Evolutionary conservation across 2,329 filamentous ascomycete genomes (phyloP), one percentile per base, ranked within the genome.

Genomic region (Colletotrichum sp.): DNA sequence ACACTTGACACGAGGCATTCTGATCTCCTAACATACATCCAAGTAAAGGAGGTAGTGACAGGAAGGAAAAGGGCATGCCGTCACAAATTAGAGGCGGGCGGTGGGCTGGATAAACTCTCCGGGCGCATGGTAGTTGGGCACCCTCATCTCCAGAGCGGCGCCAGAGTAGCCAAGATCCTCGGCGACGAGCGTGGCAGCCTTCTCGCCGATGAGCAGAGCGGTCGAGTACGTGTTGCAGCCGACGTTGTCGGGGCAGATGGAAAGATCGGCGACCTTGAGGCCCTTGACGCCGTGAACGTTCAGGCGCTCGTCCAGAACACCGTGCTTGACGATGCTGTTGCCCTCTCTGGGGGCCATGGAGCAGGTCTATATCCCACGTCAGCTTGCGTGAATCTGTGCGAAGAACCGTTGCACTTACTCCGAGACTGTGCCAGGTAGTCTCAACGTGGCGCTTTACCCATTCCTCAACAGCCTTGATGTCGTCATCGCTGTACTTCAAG

Each of bases 251-350:
- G 94, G 94, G 84, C 93, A 95, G 86, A 95, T 94, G 66, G 89
- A 92, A 60, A 95, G 84, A 83, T 96, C 94, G 15, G 93, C 93
- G 28, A 95, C 93, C 89, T 95, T 95, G 79, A 96, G 89, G 18
- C 93, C 92, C 87, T 94, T 90, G 78, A 95, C 93, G 67, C 93
- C 94, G 81, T 95, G 93, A 5, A 96, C 94, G 79, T 95, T 95
- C 71, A 96, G 89, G 75, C 94, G 91, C 84, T 95, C 93, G 81
- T 96, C 94, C 48, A 96, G 85, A 1, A 96, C 94, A 75, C 94
- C 94, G 80, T 95, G 93, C 86, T 94, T 94, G 83, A 96, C 94
- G 80, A 96, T 94, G 80, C 90, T 93, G 87, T 95, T 96, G 75
- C 94, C 94, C 80, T 95, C 90, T 76, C 86, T 89, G 6, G 94